Evolutionary conservation across 2,329 filamentous ascomycete species (phyloP).

Genomic region (Colletotrichum sp.): DNA sequence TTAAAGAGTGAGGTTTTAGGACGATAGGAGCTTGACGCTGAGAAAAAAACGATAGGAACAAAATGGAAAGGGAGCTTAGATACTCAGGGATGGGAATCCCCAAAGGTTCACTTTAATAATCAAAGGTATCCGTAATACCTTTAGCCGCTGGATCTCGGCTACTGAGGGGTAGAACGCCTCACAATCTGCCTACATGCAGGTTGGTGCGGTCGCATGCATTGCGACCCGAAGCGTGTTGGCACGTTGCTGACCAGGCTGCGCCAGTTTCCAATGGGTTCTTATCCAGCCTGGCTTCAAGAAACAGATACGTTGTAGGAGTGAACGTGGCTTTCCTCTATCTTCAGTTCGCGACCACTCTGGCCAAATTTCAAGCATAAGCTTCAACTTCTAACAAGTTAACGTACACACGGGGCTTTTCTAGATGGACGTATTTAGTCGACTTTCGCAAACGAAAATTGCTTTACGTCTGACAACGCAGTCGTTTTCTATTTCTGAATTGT

Average conservation of each 20-base stretch:
- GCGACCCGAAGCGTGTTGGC: background rate
- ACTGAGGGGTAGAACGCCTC: background rate
- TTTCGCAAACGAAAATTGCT: too few relatives aligned
- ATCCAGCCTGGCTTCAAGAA: too few relatives aligned
- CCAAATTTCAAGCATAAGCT: too few relatives aligned
- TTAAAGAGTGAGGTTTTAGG: background rate
- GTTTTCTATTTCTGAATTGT: too few relatives aligned
- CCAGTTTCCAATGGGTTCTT: too few relatives aligned
- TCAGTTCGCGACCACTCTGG: too few relatives aligned
- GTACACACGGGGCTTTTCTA: too few relatives aligned
- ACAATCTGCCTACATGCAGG: background rate
- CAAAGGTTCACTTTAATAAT: background rate
- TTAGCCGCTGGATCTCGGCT: background rate
- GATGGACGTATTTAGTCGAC: too few relatives aligned
- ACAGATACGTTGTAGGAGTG: too few relatives aligned
- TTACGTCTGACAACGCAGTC: too few relatives aligned
- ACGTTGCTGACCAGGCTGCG: background rate
- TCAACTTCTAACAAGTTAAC: too few relatives aligned
- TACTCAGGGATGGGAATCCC: background rate
- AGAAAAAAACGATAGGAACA: background rate
- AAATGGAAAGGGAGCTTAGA: background rate
- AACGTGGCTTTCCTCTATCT: too few relatives aligned
- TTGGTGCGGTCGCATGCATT: background rate
- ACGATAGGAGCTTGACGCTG: background rate
- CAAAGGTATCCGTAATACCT: background rate